Evolutionary conservation across 148 eudicot species (phyloP).

Genomic region (Pouteria glomerata): DNA sequence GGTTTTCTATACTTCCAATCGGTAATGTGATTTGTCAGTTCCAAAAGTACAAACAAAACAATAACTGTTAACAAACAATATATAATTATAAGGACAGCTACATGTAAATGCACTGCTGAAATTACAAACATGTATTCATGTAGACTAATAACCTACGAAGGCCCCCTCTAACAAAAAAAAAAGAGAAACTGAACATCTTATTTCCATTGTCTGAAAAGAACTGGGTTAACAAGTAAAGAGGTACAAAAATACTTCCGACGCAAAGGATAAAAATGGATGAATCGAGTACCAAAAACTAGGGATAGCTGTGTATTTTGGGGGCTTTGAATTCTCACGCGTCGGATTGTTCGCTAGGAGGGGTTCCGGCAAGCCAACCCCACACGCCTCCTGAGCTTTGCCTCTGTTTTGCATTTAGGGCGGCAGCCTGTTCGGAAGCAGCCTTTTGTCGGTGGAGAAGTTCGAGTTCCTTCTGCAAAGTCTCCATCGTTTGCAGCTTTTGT

Average conservation of each 20-base stretch:
- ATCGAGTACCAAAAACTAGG: constrained; percentile 16
- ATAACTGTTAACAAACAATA: too few species aligned
- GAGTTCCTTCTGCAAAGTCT: constrained; percentile 80
- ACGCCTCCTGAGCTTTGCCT: constrained; percentile 83
- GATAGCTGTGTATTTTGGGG: background rate
- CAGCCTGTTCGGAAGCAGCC: constrained; percentile 95
- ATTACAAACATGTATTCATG: constrained; percentile 3
- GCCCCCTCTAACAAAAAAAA: background rate
- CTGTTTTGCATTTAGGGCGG: constrained; percentile 62
- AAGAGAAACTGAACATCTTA: constrained; percentile 7
- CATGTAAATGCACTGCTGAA: constrained; percentile 3
- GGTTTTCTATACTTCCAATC: too few species aligned
- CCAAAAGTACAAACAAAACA: too few species aligned
- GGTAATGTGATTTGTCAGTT: too few species aligned
- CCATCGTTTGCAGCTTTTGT: constrained; percentile 92
- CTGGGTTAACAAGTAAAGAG: constrained; percentile 19
- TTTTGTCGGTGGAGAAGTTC: constrained; percentile 91
- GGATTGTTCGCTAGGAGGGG: constrained; percentile 39
- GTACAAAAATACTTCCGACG: constrained; percentile 6
- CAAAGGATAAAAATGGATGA: constrained; percentile 9
- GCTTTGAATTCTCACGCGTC: constrained; percentile 31
- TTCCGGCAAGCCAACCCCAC: constrained; percentile 97
- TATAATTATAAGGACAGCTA: too few species aligned
- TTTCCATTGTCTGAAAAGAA: constrained; percentile 22
- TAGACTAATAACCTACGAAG: too few species aligned